Percentiles rank a stretch among this genome's conserved stretches.
Evolutionary conservation across 345 rosid genomes (phyloP).

Genomic region (Heritiera littoralis): DNA sequence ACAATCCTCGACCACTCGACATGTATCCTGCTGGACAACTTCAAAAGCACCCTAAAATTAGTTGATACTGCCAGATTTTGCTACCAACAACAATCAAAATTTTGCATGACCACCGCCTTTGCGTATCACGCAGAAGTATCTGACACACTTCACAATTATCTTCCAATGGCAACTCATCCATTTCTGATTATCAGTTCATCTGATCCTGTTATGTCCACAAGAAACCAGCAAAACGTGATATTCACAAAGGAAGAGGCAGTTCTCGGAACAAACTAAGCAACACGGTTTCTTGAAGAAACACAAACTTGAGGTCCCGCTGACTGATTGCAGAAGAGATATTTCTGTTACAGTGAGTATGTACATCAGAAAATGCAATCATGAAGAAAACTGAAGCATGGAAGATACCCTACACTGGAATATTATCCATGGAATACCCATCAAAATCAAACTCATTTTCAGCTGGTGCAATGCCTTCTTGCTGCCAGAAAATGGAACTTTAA

Average conservation of each 20-base stretch:
- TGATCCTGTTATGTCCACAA: conserved; percentile 17
- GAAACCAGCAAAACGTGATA: conserved; percentile 32
- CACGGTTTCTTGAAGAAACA: conserved; percentile 11
- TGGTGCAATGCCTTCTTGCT: conserved; percentile 62
- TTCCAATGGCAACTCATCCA: conserved; percentile 11
- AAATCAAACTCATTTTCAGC: conserved; percentile 73
- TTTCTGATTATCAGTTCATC: conserved; percentile 20
- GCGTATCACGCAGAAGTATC: conserved; percentile 44
- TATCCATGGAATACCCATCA: conserved; percentile 73
- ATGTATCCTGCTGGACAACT: conserved; percentile 27
- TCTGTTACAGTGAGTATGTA: conserved; percentile 39
- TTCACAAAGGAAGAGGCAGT: conserved; percentile 37
- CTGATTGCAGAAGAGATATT: conserved; percentile 28
- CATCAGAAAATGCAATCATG: conserved; percentile 28
- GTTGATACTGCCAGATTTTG: conserved; percentile 42
- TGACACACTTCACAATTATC: conserved; percentile 24
- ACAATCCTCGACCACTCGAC: conserved; percentile 24
- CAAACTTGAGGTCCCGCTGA: conserved; percentile 15
- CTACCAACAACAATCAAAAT: conserved; percentile 47
- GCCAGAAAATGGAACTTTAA: conserved; percentile 36
- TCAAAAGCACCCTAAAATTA: conserved; percentile 39
- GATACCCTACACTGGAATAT: conserved; percentile 60
- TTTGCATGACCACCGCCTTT: conserved; percentile 46
- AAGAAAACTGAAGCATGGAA: conserved; percentile 13
- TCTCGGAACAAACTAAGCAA: conserved; percentile 22